phyloP scores from a whole-genome alignment of 805 yeast species.

The Candida namnaoensis region DNA sequence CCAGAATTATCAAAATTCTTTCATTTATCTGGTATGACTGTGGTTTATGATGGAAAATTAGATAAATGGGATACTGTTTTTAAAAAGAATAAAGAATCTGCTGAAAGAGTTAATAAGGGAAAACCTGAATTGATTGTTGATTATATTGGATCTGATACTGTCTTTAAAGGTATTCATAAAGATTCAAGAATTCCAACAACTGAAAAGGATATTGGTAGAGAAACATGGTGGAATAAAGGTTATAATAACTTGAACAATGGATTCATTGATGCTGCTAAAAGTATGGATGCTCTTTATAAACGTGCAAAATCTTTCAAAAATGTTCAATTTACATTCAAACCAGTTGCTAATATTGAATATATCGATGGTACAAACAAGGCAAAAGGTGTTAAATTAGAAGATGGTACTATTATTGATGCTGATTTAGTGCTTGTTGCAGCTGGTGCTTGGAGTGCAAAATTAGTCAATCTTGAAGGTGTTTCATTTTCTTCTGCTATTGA shows the following conservation, averaged over 20 bases:
- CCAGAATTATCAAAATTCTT: conserved; percentile 4
- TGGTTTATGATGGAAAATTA: conserved; percentile 3
- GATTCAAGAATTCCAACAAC: neutral
- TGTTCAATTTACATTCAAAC: conserved; percentile 5
- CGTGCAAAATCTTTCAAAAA: conserved; percentile 4
- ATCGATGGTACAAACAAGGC: neutral
- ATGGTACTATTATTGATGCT: conserved; percentile 1
- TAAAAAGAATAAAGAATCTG: neutral
- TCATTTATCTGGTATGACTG: conserved; percentile 9
- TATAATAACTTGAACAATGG: conserved; percentile 6
- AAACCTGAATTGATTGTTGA: neutral
- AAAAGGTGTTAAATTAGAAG: conserved; percentile 5
- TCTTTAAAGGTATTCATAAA: conserved; percentile 1
- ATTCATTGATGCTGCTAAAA: conserved; percentile 8
- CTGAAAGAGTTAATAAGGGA: neutral
- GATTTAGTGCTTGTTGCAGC: neutral
- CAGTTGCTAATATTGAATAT: conserved; percentile 6
- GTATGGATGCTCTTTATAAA: conserved; percentile 5
- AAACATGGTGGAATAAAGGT: conserved; percentile 8
- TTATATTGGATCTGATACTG: neutral
- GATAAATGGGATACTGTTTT: neutral
- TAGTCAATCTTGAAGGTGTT: conserved; percentile 1
- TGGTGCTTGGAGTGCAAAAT: conserved; percentile 1
- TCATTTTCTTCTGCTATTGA: neutral
- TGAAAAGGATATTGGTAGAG: conserved; percentile 1